Conservation (phyloP, 495 filamentous ascomycete species). For the Neurospora pannonica region DNA sequence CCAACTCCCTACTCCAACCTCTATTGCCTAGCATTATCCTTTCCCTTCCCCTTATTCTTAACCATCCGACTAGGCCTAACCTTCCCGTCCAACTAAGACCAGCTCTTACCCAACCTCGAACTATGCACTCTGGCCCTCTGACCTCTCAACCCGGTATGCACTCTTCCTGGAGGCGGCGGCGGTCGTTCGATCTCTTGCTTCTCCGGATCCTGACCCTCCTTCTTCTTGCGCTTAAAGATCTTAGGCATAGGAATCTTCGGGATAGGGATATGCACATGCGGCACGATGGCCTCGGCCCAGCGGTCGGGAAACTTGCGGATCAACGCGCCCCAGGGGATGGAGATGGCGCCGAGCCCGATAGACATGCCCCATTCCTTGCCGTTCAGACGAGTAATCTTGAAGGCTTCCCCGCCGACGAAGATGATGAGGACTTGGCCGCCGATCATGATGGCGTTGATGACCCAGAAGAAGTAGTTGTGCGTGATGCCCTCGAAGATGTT, state of each 20-base stretch:
- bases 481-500: slow-evolving; percentile 83
- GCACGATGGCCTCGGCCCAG: slow-evolving; percentile 14
- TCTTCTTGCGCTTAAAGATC: slow-evolving; percentile 5
- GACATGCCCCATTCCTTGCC: slow-evolving; percentile 68
- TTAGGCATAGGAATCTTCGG: slow-evolving; percentile 9
- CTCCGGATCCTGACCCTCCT: slow-evolving; percentile 1
- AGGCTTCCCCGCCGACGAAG: slow-evolving; percentile 63
- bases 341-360: slow-evolving; percentile 58
- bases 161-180: not conserved
- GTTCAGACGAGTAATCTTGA: slow-evolving; percentile 50
- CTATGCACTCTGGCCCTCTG: not conserved
- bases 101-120: not conserved
- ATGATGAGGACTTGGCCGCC: slow-evolving; percentile 80
- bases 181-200: not conserved
- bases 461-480: slow-evolving; percentile 72
- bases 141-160: not conserved
- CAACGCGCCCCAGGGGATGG: slow-evolving; percentile 58
- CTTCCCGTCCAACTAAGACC: not conserved
- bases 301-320: slow-evolving; percentile 53
- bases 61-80: not conserved
- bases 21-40: not conserved
- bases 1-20: not conserved
- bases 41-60: not conserved
- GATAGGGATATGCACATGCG: slow-evolving; percentile 1
- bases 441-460: slow-evolving; percentile 74